Evolutionary conservation across 1,284 basidiomycete genomes (phyloP).

Genomic region (Apiotrichum gracile): DNA sequence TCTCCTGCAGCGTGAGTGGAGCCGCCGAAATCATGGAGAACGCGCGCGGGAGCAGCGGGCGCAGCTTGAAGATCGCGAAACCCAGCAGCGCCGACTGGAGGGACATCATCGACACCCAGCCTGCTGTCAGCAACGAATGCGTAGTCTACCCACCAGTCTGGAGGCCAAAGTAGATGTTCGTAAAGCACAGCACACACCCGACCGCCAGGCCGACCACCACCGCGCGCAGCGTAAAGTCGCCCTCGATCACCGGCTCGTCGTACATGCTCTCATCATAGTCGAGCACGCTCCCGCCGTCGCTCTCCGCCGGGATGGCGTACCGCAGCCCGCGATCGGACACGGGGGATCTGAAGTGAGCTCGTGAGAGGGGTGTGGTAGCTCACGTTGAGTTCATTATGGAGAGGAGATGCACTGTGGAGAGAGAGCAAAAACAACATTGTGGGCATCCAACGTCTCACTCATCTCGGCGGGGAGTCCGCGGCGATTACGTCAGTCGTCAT

Average conservation of each 20-base stretch:
- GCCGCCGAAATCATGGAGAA: slow-evolving; percentile 23
- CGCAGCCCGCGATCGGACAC: slow-evolving; percentile 15
- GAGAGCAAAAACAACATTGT: no score
- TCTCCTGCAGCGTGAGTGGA: slow-evolving; percentile 78
- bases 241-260: slow-evolving; percentile 25
- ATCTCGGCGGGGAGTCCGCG: no score
- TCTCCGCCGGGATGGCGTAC: slow-evolving; percentile 11
- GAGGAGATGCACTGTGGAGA: background rate
- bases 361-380: background rate
- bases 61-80: slow-evolving; percentile 69
- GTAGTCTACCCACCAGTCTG: slow-evolving; percentile 36
- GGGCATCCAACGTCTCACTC: no score
- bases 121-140: slow-evolving; percentile 11
- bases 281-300: slow-evolving; percentile 17
- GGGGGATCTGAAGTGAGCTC: slow-evolving; percentile 15
- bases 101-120: slow-evolving; percentile 67
- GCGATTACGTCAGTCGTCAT: no score
- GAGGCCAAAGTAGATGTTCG: slow-evolving; percentile 48
- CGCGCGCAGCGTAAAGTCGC: slow-evolving; percentile 44
- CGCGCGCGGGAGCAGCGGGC: slow-evolving; percentile 53
- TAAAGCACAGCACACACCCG: slow-evolving; percentile 44
- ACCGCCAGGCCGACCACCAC: slow-evolving; percentile 43
- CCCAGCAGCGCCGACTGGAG: slow-evolving; percentile 88
- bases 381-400: slow-evolving; percentile 13
- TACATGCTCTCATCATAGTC: slow-evolving; percentile 9